These are phyloP conservation scores for Parasarocladium wereldwijsianum DNA, from an alignment of 2,329 filamentous ascomycete genomes.

Conservation along the genomic window DNA sequence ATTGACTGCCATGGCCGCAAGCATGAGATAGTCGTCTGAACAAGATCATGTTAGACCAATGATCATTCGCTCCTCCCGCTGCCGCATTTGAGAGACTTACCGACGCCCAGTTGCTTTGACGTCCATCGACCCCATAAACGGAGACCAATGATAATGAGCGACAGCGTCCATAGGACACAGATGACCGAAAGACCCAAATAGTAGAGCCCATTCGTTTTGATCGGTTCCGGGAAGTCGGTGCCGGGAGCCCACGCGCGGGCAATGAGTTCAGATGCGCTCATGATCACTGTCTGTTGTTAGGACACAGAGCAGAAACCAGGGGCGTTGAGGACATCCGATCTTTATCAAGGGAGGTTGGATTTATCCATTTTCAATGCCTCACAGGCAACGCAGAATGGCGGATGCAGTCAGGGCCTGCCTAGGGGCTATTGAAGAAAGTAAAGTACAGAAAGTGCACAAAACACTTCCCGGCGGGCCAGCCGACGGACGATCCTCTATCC, in stretches of 20 bases:
- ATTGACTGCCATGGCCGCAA: slow-evolving; percentile 9
- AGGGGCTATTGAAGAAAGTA: too few relatives aligned
- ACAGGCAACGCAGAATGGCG: too few relatives aligned
- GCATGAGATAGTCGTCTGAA: slow-evolving; percentile 11
- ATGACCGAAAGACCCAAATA: slow-evolving; percentile 8
- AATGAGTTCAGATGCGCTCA: slow-evolving; percentile 5
- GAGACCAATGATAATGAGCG: slow-evolving; percentile 6
- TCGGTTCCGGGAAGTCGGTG: slow-evolving; percentile 7
- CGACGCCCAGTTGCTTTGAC: slow-evolving; percentile 7
- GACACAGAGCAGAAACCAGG: too few relatives aligned
- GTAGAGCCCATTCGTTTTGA: slow-evolving; percentile 7
- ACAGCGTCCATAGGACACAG: slow-evolving; percentile 7
- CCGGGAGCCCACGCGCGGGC: slow-evolving; percentile 8
- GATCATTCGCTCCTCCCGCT: neutral
- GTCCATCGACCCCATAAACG: slow-evolving; percentile 7
- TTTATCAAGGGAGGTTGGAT: too few relatives aligned
- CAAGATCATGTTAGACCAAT: slow-evolving; percentile 3
- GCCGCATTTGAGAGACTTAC: slow-evolving; percentile 5
- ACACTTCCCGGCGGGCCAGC: too few relatives aligned
- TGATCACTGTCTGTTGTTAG: slow-evolving; percentile 3
- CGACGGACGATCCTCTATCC: too few relatives aligned
- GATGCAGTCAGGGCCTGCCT: too few relatives aligned
- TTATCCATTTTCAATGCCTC: too few relatives aligned
- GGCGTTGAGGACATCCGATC: too few relatives aligned
- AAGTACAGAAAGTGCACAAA: too few relatives aligned